These are phyloP conservation scores for Castanea sativa DNA, from an alignment of 306 rosid genomes.

Conservation along the genomic window DNA sequence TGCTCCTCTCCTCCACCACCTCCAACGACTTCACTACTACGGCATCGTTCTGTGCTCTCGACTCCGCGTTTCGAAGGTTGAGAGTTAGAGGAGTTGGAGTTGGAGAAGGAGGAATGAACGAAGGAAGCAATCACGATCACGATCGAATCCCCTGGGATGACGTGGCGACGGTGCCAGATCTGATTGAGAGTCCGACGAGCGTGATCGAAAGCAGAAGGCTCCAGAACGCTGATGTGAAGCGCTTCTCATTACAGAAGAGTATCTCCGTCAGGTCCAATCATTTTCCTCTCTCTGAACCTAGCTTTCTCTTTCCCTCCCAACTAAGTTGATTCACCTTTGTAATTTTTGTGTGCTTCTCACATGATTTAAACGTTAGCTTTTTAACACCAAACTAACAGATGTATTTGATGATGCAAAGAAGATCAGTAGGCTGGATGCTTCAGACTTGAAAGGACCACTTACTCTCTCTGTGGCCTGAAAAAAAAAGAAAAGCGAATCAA, in stretches of 20 bases:
- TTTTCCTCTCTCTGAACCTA: no score
- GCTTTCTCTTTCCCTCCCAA: no score
- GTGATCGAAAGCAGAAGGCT: conserved; percentile 44
- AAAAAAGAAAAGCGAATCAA: no score
- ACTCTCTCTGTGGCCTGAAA: no score
- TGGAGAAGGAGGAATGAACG: no score
- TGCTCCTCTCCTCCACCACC: conserved; percentile 20
- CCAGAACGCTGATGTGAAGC: conserved; percentile 51
- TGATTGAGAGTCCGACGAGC: conserved; percentile 53
- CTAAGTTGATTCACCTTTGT: no score
- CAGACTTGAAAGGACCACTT: no score
- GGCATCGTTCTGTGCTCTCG: conserved; percentile 19
- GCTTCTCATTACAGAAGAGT: conserved; percentile 83
- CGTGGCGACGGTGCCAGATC: conserved; percentile 31
- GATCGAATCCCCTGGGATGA: conserved; percentile 16
- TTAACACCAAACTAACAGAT: no score
- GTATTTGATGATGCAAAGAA: no score
- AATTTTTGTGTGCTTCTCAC: no score
- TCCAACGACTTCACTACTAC: background rate
- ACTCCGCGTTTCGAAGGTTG: conserved; percentile 14
- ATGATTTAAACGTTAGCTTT: no score
- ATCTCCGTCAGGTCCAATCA: conserved; percentile 75
- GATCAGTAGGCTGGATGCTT: no score
- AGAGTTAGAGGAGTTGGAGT: background rate
- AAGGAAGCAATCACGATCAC: background rate